These are phyloP conservation scores for Grigorovia transvaalensis DNA, from an alignment of 805 yeast species.

Conservation along the genomic window DNA sequence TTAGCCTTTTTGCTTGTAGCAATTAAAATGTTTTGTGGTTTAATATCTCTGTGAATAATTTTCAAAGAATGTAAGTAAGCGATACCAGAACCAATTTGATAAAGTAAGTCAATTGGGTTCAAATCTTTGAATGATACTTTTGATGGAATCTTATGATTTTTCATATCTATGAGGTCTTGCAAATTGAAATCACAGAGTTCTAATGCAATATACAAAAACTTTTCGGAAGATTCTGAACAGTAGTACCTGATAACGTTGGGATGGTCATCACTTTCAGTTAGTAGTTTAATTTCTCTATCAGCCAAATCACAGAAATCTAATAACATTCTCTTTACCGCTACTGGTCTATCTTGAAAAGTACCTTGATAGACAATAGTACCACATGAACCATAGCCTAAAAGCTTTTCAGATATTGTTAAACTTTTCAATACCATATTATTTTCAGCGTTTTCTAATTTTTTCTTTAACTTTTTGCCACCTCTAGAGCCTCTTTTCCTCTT, in stretches of 20 bases:
- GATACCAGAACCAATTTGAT: slow-evolving; percentile 75
- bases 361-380: slow-evolving; percentile 94
- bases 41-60: slow-evolving; percentile 88
- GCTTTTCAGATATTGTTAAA: slow-evolving; percentile 54
- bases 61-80: slow-evolving; percentile 80
- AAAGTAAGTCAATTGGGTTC: slow-evolving; percentile 42
- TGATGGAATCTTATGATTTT: slow-evolving; percentile 23
- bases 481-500: slow-evolving; percentile 77
- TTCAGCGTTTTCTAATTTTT: neutral
- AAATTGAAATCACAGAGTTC: slow-evolving; percentile 85
- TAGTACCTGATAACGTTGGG: slow-evolving; percentile 89
- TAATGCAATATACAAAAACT: slow-evolving; percentile 83
- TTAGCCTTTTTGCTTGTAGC: slow-evolving; percentile 49
- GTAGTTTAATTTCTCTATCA: slow-evolving; percentile 73
- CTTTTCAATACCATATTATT: slow-evolving; percentile 31
- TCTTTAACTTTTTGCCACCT: slow-evolving; percentile 59
- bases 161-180: slow-evolving; percentile 68
- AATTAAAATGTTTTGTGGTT: slow-evolving; percentile 87
- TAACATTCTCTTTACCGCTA: slow-evolving; percentile 90
- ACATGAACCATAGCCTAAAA: slow-evolving; percentile 93
- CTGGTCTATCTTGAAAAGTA: slow-evolving; percentile 82
- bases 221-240: slow-evolving; percentile 84
- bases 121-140: slow-evolving; percentile 32
- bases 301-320: slow-evolving; percentile 91
- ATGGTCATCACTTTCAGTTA: slow-evolving; percentile 94